A percentile compares a stretch with the other conserved stretches of the same genome.
These are phyloP conservation scores for Amaranthus cruentus DNA, from an alignment of 148 eudicot species.

Conservation along the genomic window DNA sequence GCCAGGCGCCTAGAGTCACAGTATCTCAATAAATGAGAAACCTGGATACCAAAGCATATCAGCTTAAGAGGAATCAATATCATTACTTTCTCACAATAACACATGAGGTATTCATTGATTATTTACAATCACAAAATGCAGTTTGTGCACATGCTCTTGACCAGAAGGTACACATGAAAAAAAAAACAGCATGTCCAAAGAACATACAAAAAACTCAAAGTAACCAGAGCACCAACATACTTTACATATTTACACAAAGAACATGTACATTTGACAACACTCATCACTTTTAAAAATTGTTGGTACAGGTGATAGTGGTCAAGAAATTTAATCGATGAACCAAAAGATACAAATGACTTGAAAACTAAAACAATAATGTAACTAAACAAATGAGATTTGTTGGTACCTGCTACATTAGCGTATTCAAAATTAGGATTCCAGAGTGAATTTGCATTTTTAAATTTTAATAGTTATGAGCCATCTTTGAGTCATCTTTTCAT, in stretches of 20 bases:
- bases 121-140: background rate
- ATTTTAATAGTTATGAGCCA: background rate
- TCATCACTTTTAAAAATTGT: too few relatives aligned
- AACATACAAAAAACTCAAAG: background rate
- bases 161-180: background rate
- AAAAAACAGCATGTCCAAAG: background rate
- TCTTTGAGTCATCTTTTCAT: background rate
- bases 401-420: too few relatives aligned
- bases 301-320: too few relatives aligned
- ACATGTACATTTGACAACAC: background rate
- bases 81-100: background rate
- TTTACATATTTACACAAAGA: background rate
- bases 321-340: background rate
- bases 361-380: too few relatives aligned
- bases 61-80: background rate
- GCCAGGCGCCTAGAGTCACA: conserved; percentile 72
- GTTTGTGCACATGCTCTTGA: background rate
- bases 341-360: background rate
- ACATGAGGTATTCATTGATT: background rate
- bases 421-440: background rate
- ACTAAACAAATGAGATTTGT: too few relatives aligned
- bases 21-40: conserved; percentile 68
- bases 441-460: background rate
- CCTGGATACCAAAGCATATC: conserved; percentile 40
- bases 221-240: background rate